A percentile compares a stretch with the other conserved stretches of the same genome.
Evolutionary conservation across 768 basidiomycete species (phyloP).

Genomic region (Serendipita indica): DNA sequence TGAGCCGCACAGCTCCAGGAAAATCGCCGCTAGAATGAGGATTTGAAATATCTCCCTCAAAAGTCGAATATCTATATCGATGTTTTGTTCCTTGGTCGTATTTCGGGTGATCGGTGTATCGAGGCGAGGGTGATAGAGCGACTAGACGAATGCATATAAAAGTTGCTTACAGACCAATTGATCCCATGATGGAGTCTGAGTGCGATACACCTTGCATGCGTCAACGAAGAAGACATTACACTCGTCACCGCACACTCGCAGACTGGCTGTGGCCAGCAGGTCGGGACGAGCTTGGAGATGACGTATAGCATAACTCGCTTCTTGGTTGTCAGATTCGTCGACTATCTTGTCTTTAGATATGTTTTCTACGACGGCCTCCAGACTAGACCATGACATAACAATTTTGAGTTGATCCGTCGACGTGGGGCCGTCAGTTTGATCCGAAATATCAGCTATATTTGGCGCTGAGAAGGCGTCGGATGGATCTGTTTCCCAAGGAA

Average conservation of each 20-base stretch:
- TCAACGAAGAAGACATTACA: background rate
- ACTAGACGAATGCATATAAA: background rate
- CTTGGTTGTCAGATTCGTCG: too few species aligned
- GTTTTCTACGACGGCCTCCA: background rate
- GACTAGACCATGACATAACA: background rate
- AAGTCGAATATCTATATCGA: background rate
- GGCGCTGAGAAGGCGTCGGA: too few species aligned
- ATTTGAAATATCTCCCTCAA: background rate
- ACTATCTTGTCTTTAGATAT: background rate
- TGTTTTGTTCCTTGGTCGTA: background rate
- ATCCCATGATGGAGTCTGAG: background rate
- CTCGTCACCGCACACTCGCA: background rate
- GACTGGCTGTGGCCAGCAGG: background rate
- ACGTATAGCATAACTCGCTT: background rate
- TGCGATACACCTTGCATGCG: background rate
- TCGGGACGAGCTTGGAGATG: constrained; percentile 2
- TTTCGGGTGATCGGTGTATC: background rate
- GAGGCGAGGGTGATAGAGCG: background rate
- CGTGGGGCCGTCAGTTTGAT: too few species aligned
- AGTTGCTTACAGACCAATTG: background rate
- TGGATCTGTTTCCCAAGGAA: too few species aligned
- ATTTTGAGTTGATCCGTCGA: too few species aligned
- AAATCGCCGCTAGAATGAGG: background rate
- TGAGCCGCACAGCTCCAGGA: background rate
- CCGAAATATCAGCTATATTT: too few species aligned